A percentile compares a stretch with the other conserved stretches of the same genome.
Conservation (phyloP, 1,139 yeast genomes). For the Hansenula anomala region DNA sequence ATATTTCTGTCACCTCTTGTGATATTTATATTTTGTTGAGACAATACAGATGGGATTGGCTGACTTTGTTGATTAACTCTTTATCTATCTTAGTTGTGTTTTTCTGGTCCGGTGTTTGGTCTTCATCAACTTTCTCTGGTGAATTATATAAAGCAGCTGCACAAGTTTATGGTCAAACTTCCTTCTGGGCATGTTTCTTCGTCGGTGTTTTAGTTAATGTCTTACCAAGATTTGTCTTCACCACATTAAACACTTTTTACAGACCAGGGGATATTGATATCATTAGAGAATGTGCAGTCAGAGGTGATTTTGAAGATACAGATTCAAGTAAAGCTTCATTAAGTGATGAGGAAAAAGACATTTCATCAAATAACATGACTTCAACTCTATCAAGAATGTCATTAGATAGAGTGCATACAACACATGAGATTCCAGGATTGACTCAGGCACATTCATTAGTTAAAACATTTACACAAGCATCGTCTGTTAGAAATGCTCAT, state of each 20-base stretch:
- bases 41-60: conserved; percentile 95
- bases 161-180: conserved; percentile 63
- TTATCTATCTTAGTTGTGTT: conserved; percentile 69
- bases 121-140: conserved; percentile 49
- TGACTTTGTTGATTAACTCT: conserved; percentile 56
- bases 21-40: conserved; percentile 74
- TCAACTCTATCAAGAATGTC: conserved; percentile 8
- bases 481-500: conserved; percentile 24
- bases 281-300: conserved; percentile 66
- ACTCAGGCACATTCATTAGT: conserved; percentile 16
- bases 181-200: conserved; percentile 80
- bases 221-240: conserved; percentile 70
- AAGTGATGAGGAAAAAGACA: conserved; percentile 9
- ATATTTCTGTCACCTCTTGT: conserved; percentile 78
- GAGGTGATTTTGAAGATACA: conserved; percentile 49
- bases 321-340: conserved; percentile 47
- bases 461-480: conserved; percentile 40
- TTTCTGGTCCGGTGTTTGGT: conserved; percentile 91
- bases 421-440: conserved; percentile 15
- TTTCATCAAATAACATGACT: conserved; percentile 30
- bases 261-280: conserved; percentile 81
- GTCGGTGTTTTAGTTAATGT: conserved; percentile 69
- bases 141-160: conserved; percentile 78
- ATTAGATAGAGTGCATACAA: conserved; percentile 12
- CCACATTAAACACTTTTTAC: conserved; percentile 55